Percentiles rank a stretch among this genome's conserved stretches.
Evolutionary conservation across 805 yeast genomes (phyloP).

Genomic region (Priceomyces fermenticarens): DNA sequence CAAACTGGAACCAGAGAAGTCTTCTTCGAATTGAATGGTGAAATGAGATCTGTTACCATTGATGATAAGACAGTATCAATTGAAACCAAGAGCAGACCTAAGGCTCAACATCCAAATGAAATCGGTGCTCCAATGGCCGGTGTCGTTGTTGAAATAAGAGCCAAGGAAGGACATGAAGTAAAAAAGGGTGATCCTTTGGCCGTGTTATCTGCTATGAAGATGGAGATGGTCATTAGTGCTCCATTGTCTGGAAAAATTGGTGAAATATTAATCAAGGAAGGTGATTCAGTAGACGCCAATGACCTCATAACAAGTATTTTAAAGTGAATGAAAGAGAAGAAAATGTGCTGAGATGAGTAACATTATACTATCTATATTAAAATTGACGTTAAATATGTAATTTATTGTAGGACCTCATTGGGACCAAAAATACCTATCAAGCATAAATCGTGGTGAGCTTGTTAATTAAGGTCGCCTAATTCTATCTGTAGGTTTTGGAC

Average conservation of each 20-base stretch:
- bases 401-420: too few relatives aligned
- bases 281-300: conserved; percentile 93
- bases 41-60: conserved; percentile 90
- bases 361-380: too few relatives aligned
- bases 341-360: too few relatives aligned
- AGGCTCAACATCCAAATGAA: conserved; percentile 90
- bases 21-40: conserved; percentile 97
- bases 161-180: conserved; percentile 81
- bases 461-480: too few relatives aligned
- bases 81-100: conserved; percentile 81
- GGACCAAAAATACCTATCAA: too few relatives aligned
- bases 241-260: conserved; percentile 83
- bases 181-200: conserved; percentile 96
- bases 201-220: conserved; percentile 96
- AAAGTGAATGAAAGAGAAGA: conserved; percentile 11
- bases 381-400: too few relatives aligned
- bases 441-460: too few relatives aligned
- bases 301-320: conserved; percentile 61
- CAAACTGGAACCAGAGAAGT: conserved; percentile 93
- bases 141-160: conserved; percentile 91
- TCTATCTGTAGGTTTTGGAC: neutral
- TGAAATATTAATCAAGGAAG: conserved; percentile 75
- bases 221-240: conserved; percentile 98
- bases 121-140: conserved; percentile 99
- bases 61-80: conserved; percentile 85